phyloP scores from a whole-genome alignment of 2,329 filamentous ascomycete species.

The Monilinia aucupariae region DNA sequence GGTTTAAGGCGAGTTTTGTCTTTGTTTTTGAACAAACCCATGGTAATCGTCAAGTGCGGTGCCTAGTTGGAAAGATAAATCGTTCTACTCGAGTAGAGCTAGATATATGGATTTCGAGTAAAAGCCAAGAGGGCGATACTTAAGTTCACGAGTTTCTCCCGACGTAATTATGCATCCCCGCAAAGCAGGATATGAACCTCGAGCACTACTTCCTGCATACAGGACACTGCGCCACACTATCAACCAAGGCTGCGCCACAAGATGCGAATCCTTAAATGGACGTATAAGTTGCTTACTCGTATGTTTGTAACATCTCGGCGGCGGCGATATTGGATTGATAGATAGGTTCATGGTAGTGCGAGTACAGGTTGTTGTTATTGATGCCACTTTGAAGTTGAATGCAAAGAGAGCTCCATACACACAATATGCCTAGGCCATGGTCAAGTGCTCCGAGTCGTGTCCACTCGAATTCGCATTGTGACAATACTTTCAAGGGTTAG shows the following conservation, averaged over 20 bases:
- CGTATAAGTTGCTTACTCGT: neutral
- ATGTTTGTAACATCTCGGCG: neutral
- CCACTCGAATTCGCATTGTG: too few species aligned
- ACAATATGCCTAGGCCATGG: too few species aligned
- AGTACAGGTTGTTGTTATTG: too few species aligned
- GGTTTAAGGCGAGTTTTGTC: slow-evolving; percentile 6
- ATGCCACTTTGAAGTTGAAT: too few species aligned
- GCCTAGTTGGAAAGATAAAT: neutral
- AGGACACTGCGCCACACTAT: slow-evolving; percentile 3
- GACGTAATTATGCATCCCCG: slow-evolving; percentile 11
- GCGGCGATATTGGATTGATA: too few species aligned
- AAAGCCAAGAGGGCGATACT: neutral
- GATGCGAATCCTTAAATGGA: neutral
- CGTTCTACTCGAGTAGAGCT: neutral
- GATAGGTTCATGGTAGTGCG: too few species aligned
- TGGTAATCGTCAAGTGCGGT: neutral
- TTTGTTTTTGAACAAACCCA: slow-evolving; percentile 17
- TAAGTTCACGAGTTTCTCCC: neutral
- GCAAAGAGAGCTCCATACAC: too few species aligned
- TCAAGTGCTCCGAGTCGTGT: too few species aligned
- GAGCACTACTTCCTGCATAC: slow-evolving; percentile 1
- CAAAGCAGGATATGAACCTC: neutral
- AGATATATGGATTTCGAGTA: neutral
- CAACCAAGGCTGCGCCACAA: neutral
- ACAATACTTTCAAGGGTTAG: too few species aligned